phyloP scores from a whole-genome alignment of 108 stramenopile species.

The Conticribra guillardii region DNA sequence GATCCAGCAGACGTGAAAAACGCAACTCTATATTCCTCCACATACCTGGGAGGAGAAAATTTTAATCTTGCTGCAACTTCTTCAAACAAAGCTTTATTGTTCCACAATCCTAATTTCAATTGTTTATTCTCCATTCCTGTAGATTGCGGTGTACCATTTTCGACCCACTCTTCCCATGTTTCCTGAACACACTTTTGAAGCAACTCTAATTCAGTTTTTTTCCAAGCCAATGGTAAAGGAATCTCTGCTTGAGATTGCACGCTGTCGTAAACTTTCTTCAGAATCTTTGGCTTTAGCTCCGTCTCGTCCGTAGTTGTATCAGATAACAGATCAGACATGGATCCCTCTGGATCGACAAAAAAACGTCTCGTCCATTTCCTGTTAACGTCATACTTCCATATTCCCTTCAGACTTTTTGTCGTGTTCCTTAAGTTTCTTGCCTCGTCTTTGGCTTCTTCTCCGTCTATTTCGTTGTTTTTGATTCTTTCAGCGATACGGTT shows the following conservation, averaged over 20 bases:
- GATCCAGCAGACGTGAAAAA: constrained; percentile 31
- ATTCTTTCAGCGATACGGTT: background rate
- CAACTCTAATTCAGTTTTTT: constrained; percentile 17
- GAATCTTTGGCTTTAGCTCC: constrained; percentile 21
- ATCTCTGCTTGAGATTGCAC: constrained; percentile 5
- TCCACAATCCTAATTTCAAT: background rate
- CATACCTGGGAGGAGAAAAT: constrained; percentile 15
- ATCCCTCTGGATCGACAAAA: constrained; percentile 61
- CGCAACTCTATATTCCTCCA: constrained; percentile 32
- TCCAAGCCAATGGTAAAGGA: constrained; percentile 20
- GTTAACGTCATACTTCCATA: constrained; percentile 30
- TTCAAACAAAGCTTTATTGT: constrained; percentile 13
- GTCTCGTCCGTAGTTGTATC: background rate
- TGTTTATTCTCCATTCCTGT: constrained; percentile 7
- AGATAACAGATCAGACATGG: constrained; percentile 33
- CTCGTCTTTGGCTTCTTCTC: background rate
- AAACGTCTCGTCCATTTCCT: constrained; percentile 58
- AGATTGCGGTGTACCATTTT: constrained; percentile 3
- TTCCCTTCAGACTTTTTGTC: background rate
- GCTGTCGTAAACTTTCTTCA: constrained; percentile 11
- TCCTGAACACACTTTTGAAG: constrained; percentile 22
- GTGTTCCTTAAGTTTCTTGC: background rate
- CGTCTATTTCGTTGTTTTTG: background rate
- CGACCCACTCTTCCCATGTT: constrained; percentile 3
- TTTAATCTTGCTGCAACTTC: constrained; percentile 33